These are phyloP conservation scores for Termitomyces sp. DNA, from an alignment of 1,284 basidiomycete species.

Conservation along the genomic window DNA sequence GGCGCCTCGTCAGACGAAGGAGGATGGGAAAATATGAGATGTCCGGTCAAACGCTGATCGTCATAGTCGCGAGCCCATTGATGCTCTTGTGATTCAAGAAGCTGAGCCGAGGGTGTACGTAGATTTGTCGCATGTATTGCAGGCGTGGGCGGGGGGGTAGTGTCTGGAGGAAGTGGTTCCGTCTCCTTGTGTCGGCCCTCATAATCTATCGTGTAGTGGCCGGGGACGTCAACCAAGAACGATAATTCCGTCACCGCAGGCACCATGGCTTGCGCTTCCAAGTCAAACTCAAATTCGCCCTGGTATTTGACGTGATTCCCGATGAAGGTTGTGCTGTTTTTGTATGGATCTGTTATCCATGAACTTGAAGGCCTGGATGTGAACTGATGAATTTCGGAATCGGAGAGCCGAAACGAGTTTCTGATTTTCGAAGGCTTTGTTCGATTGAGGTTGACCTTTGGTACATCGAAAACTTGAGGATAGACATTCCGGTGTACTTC, in stretches of 20 bases:
- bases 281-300: neutral
- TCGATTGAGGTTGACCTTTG: neutral
- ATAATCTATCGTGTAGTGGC: neutral
- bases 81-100: neutral
- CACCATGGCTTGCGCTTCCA: neutral
- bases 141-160: constrained; percentile 3
- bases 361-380: neutral
- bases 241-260: neutral
- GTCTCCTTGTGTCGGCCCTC: neutral
- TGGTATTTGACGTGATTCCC: neutral
- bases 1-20: neutral
- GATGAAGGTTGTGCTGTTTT: neutral
- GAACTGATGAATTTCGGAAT: neutral
- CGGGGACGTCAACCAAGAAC: neutral
- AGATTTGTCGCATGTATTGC: too few relatives aligned
- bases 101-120: neutral
- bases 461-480: neutral
- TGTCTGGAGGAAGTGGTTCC: neutral
- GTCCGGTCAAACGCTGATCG: neutral
- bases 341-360: neutral
- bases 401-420: neutral
- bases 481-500: neutral
- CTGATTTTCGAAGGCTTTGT: neutral
- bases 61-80: neutral
- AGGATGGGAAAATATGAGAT: neutral